Evolutionary conservation across 768 basidiomycete genomes (phyloP), one percentile per base, ranked within the genome.

Genomic region (Phylloporus scabripes): DNA sequence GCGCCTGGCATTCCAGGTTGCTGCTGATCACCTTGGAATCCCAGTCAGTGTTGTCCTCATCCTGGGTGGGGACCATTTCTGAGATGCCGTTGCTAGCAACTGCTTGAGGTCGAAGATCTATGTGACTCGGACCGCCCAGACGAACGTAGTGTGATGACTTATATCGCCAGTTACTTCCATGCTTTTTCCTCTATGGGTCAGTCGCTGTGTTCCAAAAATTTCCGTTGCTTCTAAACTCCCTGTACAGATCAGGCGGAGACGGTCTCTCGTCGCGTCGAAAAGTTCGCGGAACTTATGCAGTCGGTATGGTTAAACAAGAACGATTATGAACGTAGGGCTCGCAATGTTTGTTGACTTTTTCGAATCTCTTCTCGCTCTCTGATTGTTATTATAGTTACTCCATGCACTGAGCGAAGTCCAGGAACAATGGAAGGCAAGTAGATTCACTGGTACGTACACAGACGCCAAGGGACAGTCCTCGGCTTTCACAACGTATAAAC

Each of bases 121-220:
- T 94, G 92, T 57, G 92, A 93, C 61, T 80, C 83, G 0, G 73
- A 73, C n/a, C 80, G 78, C 41, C 95, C 95, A 0, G 96, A 99
- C 65, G 96, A 99, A 69, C 83, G 92, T 32, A 92, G 88, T 67
- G 90, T 97, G 10, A 97, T 97, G 92, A 97, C 93, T 5, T 98
- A 97, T 57, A 87, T 99, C 40, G 96, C 96, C 29, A 90, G 90
- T 59, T 98, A 79, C 70, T 99, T 99, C 76, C 96, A 98, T 63
- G 94, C 95, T 0, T 99, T 99, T 66, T 95, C 93, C 0, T 85
- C 90, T 0, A 94, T 96, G 86, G 92, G 94, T 94, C 56, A 44
- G 80, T 68, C 11, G 24, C 31, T 7, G 11, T 38, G 31, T 24
- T 42, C n/a, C 42, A 23, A 14, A 20, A 11, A 9, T 9, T 40